These are phyloP conservation scores for Globisporangium uncinulatum DNA, from an alignment of 352 stramenopile species.

Conservation along the genomic window DNA sequence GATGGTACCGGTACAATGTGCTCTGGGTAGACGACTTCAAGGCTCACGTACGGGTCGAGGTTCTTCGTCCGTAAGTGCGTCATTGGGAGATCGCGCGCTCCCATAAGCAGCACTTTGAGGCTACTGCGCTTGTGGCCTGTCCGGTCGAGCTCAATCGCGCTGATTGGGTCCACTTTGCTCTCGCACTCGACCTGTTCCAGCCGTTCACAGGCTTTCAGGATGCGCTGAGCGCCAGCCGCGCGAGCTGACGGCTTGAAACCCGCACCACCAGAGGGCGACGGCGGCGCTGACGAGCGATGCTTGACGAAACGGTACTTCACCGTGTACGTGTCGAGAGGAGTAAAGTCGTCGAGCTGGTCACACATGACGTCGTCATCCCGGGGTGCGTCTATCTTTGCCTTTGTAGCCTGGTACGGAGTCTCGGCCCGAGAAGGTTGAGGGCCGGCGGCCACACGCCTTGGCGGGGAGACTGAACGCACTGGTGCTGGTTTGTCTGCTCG, in stretches of 20 bases:
- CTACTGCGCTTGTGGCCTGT: slow-evolving; percentile 42
- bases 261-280: slow-evolving; percentile 5
- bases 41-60: slow-evolving; percentile 55
- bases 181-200: slow-evolving; percentile 37
- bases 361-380: slow-evolving; percentile 27
- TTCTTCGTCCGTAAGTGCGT: slow-evolving; percentile 66
- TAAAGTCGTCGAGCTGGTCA: slow-evolving; percentile 44
- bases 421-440: not conserved
- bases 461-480: slow-evolving; percentile 3
- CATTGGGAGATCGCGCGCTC: slow-evolving; percentile 49
- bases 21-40: slow-evolving; percentile 64
- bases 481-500: not conserved
- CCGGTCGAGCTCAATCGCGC: slow-evolving; percentile 56
- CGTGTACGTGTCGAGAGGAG: slow-evolving; percentile 38
- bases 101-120: slow-evolving; percentile 48
- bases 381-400: slow-evolving; percentile 2
- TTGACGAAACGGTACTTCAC: slow-evolving; percentile 41
- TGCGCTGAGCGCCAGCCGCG: slow-evolving; percentile 30
- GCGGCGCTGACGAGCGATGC: slow-evolving; percentile 14
- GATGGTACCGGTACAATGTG: slow-evolving; percentile 8
- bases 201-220: slow-evolving; percentile 54
- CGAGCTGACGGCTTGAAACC: slow-evolving; percentile 6
- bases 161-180: slow-evolving; percentile 40
- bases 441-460: not conserved
- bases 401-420: not conserved